These are phyloP conservation scores for Petasospora fabianii DNA, from an alignment of 1,139 yeast species.

Conservation along the genomic window DNA sequence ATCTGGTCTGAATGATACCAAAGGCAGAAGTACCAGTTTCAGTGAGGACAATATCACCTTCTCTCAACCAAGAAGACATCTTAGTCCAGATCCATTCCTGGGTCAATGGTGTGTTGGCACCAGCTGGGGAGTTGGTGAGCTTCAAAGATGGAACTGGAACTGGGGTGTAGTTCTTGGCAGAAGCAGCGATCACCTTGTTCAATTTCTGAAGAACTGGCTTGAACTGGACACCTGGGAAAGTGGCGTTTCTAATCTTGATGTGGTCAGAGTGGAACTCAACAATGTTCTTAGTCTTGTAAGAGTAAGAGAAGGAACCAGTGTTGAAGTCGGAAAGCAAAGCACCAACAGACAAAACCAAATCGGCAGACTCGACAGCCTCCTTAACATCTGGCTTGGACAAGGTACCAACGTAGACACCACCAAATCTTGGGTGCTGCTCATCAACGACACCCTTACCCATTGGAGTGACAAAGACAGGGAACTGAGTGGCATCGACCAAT, in stretches of 20 bases:
- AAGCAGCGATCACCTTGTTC: constrained; percentile 36
- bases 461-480: constrained; percentile 84
- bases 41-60: constrained; percentile 77
- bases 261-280: constrained; percentile 90
- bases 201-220: constrained; percentile 57
- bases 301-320: constrained; percentile 85
- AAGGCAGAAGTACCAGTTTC: constrained; percentile 92
- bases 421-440: constrained; percentile 72
- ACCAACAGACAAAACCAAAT: constrained; percentile 75
- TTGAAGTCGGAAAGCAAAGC: constrained; percentile 84
- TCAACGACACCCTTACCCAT: constrained; percentile 85
- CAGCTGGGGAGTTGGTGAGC: constrained; percentile 32
- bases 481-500: constrained; percentile 66
- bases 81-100: constrained; percentile 85
- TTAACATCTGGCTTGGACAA: constrained; percentile 73
- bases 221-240: constrained; percentile 78
- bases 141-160: constrained; percentile 44
- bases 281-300: constrained; percentile 73
- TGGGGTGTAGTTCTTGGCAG: constrained; percentile 39
- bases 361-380: constrained; percentile 72
- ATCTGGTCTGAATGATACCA: constrained; percentile 75
- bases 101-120: constrained; percentile 41
- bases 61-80: constrained; percentile 67
- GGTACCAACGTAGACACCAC: constrained; percentile 85
- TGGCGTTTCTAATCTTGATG: constrained; percentile 71